phyloP scores from a whole-genome alignment of 1,284 basidiomycete species.

The Melampsora abietis-canadensis region DNA sequence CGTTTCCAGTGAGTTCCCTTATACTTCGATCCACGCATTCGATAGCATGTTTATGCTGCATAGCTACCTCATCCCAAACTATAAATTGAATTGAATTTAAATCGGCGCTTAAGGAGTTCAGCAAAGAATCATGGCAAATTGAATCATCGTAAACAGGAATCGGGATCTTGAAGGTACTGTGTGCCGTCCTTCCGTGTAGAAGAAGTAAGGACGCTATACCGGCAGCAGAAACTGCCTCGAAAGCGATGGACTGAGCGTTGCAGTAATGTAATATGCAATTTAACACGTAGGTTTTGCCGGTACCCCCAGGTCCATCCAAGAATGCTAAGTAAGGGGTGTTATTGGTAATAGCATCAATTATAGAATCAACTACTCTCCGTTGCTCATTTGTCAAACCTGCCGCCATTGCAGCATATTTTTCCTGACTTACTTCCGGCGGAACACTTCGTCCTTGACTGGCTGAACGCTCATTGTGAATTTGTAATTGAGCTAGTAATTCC shows the following conservation, averaged over 20 bases:
- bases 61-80: conserved; percentile 16
- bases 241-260: not conserved
- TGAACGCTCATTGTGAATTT: no score
- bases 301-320: conserved; percentile 9
- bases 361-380: no score
- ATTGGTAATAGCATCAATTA: no score
- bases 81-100: not conserved
- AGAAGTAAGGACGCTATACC: not conserved
- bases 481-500: no score
- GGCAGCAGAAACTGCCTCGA: not conserved
- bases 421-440: no score
- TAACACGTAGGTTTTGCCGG: conserved; percentile 5
- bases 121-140: not conserved
- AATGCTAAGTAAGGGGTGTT: no score
- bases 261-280: no score
- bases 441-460: no score
- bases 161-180: not conserved
- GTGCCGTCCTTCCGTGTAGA: not conserved
- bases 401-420: no score
- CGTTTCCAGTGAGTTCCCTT: not conserved
- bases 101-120: not conserved
- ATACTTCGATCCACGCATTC: conserved; percentile 5
- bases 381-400: no score
- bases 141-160: not conserved
- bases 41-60: not conserved